A percentile compares a stretch with the other conserved stretches of the same genome.
phyloP scores from a whole-genome alignment of 768 basidiomycete species.

The Tricholoma furcatifolium region DNA sequence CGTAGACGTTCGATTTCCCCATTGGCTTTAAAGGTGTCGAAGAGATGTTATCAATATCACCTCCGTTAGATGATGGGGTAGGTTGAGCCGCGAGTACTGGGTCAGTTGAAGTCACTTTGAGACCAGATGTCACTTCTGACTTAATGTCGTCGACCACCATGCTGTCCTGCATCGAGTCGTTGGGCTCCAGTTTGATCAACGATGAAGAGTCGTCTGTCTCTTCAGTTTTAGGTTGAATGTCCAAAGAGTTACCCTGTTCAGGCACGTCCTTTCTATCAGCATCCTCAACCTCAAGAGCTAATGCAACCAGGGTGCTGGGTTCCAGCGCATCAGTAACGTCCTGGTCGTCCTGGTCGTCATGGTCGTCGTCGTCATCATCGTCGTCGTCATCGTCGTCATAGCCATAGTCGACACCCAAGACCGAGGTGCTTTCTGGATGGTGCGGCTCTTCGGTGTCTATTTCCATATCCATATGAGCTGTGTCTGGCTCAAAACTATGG shows the following conservation, averaged over 20 bases:
- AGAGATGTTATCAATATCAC: slow-evolving; percentile 30
- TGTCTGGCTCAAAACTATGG: slow-evolving; percentile 5
- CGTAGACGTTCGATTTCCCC: slow-evolving; percentile 47
- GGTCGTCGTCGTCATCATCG: slow-evolving; percentile 54
- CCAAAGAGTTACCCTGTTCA: slow-evolving; percentile 22
- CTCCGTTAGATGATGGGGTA: slow-evolving; percentile 38
- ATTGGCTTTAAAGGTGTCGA: slow-evolving; percentile 34
- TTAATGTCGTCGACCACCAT: slow-evolving; percentile 25
- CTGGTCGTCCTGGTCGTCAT: slow-evolving; percentile 54
- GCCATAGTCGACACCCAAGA: slow-evolving; percentile 50
- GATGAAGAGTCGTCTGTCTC: slow-evolving; percentile 59
- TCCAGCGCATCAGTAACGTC: slow-evolving; percentile 62
- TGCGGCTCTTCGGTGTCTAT: slow-evolving; percentile 21
- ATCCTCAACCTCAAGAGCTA: slow-evolving; percentile 50
- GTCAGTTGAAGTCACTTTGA: slow-evolving; percentile 58
- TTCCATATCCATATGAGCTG: slow-evolving; percentile 23
- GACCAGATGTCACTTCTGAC: slow-evolving; percentile 31
- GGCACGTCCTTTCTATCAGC: slow-evolving; percentile 24
- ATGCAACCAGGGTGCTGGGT: slow-evolving; percentile 51
- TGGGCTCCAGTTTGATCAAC: slow-evolving; percentile 20
- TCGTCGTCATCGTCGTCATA: slow-evolving; percentile 72
- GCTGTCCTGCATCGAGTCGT: slow-evolving; percentile 20
- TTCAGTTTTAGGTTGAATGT: slow-evolving; percentile 36
- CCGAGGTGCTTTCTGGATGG: slow-evolving; percentile 23
- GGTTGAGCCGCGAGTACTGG: slow-evolving; percentile 48